phyloP scores from a whole-genome alignment of 345 rosid species.

The Hypericum perforatum region DNA sequence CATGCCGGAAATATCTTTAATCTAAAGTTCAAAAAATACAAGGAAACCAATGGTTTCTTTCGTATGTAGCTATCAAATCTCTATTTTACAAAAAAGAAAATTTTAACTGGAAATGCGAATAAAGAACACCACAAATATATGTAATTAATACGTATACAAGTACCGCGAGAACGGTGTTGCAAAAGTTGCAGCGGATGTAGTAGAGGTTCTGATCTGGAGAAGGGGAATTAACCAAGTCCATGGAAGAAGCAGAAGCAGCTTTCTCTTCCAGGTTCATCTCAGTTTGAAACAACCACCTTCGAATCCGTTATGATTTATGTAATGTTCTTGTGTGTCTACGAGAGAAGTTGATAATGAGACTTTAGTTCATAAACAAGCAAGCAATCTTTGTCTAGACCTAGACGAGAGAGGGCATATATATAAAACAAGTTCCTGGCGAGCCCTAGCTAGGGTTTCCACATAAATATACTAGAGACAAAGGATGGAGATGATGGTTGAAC shows the following conservation, averaged over 20 bases:
- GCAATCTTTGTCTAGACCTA: no score
- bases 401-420: no score
- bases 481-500: no score
- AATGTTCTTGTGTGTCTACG: conserved; percentile 1
- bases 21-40: no score
- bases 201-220: conserved; percentile 78
- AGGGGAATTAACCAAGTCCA: conserved; percentile 30
- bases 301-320: no score
- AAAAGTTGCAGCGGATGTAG: conserved; percentile 94
- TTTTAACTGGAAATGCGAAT: background rate
- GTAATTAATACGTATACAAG: background rate
- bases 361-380: no score
- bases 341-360: background rate
- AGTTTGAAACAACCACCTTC: conserved; percentile 9
- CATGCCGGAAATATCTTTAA: no score
- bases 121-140: background rate
- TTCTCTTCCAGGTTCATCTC: conserved; percentile 62
- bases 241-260: conserved; percentile 16
- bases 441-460: no score
- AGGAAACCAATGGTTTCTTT: no score
- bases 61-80: no score
- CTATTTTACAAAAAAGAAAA: background rate
- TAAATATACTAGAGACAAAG: no score
- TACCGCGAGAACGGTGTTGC: conserved; percentile 99
- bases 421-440: no score